Evolutionary conservation across 2,329 filamentous ascomycete species (phyloP), one percentile per base, ranked within the genome.

Genomic region (Fusarium staphyleae): DNA sequence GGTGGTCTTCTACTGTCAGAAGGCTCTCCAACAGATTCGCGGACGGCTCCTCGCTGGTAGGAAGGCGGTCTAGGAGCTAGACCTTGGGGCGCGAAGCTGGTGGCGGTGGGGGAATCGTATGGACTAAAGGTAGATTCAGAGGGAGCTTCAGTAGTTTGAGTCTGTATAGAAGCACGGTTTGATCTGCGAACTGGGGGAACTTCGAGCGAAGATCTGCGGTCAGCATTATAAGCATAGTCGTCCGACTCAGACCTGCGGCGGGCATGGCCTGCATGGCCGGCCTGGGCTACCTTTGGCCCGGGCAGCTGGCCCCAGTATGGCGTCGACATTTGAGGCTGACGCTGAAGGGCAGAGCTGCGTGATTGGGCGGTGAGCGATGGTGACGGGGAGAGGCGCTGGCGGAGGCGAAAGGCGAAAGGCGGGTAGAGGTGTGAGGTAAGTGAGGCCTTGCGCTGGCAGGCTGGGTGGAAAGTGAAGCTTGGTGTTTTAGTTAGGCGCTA

Each of bases 241-340:
- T 71, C 66, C 58, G 65, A 66, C 59, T 67, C 60, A 61, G 70
- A 69, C 56, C 65, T 67, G 67, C 75, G 75, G 62, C 75, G 76
- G 57, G 67, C 63, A 46, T 66, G 72, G 65, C 54, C 56, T 24
- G 54, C 48, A 52, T 64, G 54, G 32, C 63, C 57, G 46, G 49
- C 52, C 54, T 66, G 63, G 48, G 68, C 57, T 63, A 75, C 67
- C 63, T 78, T 80, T 44, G 80, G 73, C 56, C 77, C 72, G 54
- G 83, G 82, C 57, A 86, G 74, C 67, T 83, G 73, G 69, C 82
- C 82, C 83, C 83, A 85, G 74, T 85, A 86, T 32, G 81, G 78
- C 52, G 79, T 65, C 47, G 78, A 73, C 78, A 81, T 81, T 33
- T 70, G 69, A 66, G 66, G 56, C 55, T 62, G 61, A 56, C 41